phyloP scores from a whole-genome alignment of 805 yeast species.

The Starmerella lactis-condensi region DNA sequence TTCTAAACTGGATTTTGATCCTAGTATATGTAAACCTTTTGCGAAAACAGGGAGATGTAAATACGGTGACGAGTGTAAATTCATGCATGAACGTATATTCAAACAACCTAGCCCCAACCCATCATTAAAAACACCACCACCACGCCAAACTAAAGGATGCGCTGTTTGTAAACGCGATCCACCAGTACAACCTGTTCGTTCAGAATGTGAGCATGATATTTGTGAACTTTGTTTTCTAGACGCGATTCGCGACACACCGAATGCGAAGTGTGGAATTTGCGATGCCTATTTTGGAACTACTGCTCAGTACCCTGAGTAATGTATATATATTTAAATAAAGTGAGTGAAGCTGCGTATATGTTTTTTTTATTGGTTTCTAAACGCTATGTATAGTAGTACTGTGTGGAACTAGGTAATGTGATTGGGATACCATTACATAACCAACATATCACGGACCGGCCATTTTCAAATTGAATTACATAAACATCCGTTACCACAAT shows the following conservation, averaged over 20 bases:
- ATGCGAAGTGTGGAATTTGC: constrained; percentile 3
- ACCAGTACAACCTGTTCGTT: constrained; percentile 1
- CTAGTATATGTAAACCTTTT: constrained; percentile 87
- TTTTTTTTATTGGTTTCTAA: neutral
- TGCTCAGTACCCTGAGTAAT: constrained; percentile 1
- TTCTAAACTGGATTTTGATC: constrained; percentile 53
- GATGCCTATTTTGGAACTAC: constrained; percentile 9
- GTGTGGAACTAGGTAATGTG: neutral
- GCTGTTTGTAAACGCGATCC: constrained; percentile 1
- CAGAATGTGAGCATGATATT: constrained; percentile 2
- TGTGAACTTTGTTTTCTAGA: constrained; percentile 5
- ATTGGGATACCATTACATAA: neutral
- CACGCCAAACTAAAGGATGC: constrained; percentile 3
- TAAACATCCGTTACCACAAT: constrained; percentile 1
- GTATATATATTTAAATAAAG: constrained; percentile 1
- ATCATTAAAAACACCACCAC: constrained; percentile 2
- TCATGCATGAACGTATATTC: constrained; percentile 74
- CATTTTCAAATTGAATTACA: neutral
- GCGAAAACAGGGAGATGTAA: constrained; percentile 88
- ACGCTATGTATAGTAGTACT: neutral
- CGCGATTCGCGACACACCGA: constrained; percentile 1
- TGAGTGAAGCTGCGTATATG: constrained; percentile 14
- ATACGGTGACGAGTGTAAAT: constrained; percentile 92
- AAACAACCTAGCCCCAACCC: constrained; percentile 38
- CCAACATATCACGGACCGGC: neutral